Conservation (phyloP, 2,329 filamentous ascomycete species). For the Fusarium pseudonygamai region DNA sequence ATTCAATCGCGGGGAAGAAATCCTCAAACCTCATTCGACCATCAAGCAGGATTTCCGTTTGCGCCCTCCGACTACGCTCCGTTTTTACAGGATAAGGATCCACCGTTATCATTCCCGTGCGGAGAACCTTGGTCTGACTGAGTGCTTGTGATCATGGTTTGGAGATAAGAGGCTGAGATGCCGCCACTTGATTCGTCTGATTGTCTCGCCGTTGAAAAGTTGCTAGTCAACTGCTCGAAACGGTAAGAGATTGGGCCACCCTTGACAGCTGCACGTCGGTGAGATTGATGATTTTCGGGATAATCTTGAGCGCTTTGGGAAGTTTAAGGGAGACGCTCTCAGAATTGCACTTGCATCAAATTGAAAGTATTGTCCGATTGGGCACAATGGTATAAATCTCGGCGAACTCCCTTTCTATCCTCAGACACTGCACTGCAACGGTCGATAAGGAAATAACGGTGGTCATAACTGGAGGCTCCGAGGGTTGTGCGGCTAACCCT, state of each 20-base stretch:
- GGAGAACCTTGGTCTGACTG: background rate
- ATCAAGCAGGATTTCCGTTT: background rate
- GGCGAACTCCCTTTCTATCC: background rate
- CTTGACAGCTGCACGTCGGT: background rate
- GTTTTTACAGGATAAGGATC: background rate
- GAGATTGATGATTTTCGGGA: background rate
- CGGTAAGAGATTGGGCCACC: background rate
- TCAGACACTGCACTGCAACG: background rate
- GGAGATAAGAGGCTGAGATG: background rate
- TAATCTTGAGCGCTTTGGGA: background rate
- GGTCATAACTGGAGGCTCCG: background rate
- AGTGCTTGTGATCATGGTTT: background rate
- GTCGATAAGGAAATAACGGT: background rate
- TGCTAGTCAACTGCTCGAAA: conserved; percentile 14
- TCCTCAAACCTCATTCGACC: background rate
- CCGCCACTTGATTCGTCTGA: background rate
- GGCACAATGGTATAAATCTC: accelerated
- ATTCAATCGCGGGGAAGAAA: background rate
- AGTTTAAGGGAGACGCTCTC: background rate
- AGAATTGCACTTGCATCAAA: background rate
- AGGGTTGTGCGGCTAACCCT: too few relatives aligned
- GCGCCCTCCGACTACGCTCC: background rate
- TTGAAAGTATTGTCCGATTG: background rate
- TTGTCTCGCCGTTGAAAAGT: background rate
- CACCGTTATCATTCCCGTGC: background rate